A percentile compares a stretch with the other conserved stretches of the same genome.
These are phyloP conservation scores for Mallotus japonicus DNA, from an alignment of 441 rosid species.

Conservation along the genomic window DNA sequence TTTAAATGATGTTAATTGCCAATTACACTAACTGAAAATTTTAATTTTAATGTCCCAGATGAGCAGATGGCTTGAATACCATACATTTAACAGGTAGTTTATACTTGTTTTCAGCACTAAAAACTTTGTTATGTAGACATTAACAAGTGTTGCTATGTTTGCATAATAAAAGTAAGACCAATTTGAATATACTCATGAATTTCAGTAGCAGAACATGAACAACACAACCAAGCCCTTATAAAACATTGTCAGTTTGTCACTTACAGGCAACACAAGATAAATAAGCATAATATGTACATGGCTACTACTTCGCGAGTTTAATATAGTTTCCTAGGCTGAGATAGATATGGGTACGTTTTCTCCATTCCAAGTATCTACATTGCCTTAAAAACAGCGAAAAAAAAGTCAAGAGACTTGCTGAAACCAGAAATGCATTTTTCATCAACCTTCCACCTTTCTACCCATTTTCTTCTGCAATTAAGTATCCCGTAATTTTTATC, in stretches of 20 bases:
- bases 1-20: too few relatives aligned
- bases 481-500: conserved; percentile 29
- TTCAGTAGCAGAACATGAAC: neutral
- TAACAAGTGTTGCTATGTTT: too few relatives aligned
- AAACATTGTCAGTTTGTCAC: neutral
- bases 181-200: too few relatives aligned
- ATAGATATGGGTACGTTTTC: too few relatives aligned
- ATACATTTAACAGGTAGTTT: too few relatives aligned
- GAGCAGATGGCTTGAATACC: too few relatives aligned
- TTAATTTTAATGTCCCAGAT: too few relatives aligned
- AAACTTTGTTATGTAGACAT: too few relatives aligned
- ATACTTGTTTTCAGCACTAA: too few relatives aligned
- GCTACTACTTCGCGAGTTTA: neutral
- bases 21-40: too few relatives aligned
- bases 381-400: neutral
- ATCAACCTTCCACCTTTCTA: conserved; percentile 25
- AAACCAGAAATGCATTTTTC: neutral
- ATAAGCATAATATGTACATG: neutral
- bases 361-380: conserved; percentile 1
- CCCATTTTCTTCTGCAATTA: conserved; percentile 39
- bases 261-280: neutral
- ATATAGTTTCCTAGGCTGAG: neutral
- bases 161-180: too few relatives aligned
- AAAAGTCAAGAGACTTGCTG: neutral
- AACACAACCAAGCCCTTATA: neutral